Conservation (phyloP, 176 grass and related monocot species). For the Pontederia crassipes region DNA sequence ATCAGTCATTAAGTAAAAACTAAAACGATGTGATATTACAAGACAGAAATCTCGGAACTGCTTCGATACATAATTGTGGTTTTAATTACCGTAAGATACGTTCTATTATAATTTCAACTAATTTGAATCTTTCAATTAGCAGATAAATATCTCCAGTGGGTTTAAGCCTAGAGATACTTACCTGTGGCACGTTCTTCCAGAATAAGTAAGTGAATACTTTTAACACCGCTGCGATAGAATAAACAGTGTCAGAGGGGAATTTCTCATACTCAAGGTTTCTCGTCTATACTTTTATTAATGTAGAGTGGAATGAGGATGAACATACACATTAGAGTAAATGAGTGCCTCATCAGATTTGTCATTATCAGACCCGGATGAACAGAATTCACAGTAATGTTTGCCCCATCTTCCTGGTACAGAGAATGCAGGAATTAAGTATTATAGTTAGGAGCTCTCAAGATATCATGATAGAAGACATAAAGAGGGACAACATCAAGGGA, state of each 20-base stretch:
- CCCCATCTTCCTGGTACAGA: conserved; percentile 64
- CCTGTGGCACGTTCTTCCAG: conserved; percentile 92
- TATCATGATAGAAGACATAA: background rate
- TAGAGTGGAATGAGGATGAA: background rate
- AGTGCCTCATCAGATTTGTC: conserved; percentile 94
- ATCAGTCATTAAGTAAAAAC: too few species aligned
- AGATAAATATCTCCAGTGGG: too few species aligned
- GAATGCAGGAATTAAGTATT: background rate
- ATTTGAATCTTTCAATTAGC: too few species aligned
- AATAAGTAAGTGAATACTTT: conserved; percentile 55
- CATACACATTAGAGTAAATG: conserved; percentile 70
- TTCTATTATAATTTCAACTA: too few species aligned
- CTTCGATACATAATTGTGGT: too few species aligned
- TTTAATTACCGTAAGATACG: too few species aligned
- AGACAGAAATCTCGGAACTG: too few species aligned
- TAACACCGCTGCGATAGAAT: conserved; percentile 37
- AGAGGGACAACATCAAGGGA: background rate
- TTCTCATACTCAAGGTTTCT: background rate
- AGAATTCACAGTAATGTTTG: conserved; percentile 67
- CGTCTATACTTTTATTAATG: background rate
- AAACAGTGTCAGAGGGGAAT: background rate
- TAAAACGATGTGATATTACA: too few species aligned
- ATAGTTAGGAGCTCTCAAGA: background rate
- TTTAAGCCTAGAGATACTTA: conserved; percentile 10
- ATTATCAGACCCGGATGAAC: conserved; percentile 95